phyloP scores from a whole-genome alignment of 2,329 filamentous ascomycete genomes.

The Exophiala viscosa region DNA sequence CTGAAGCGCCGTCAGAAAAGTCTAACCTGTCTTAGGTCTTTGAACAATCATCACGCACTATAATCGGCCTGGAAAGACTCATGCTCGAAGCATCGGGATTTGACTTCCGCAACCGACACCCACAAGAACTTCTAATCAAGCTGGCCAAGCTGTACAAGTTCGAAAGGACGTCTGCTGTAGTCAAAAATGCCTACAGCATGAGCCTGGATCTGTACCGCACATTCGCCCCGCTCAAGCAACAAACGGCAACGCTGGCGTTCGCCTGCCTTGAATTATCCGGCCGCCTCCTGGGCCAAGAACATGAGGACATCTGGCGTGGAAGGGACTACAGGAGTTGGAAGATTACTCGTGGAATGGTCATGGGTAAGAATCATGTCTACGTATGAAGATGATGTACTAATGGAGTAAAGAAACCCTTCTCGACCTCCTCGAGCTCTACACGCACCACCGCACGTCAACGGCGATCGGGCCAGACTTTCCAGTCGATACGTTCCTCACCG shows the following conservation, averaged over 20 bases:
- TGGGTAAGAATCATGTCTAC: constrained; percentile 38
- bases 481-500: constrained; percentile 74
- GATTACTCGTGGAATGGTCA: constrained; percentile 44
- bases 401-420: constrained; percentile 69
- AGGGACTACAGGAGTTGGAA: constrained; percentile 51
- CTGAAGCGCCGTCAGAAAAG: background rate
- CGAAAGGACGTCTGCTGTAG: constrained; percentile 53
- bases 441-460: constrained; percentile 72
- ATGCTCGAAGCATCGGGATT: constrained; percentile 92
- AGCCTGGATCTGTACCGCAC: constrained; percentile 89
- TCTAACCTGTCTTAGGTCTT: constrained; percentile 58
- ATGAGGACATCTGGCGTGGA: constrained; percentile 48
- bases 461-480: constrained; percentile 69
- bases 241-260: constrained; percentile 77
- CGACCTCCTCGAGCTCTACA: constrained; percentile 88
- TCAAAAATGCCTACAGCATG: constrained; percentile 71
- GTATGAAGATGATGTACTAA: background rate
- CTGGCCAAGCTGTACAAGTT: constrained; percentile 60
- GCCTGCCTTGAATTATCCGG: constrained; percentile 77
- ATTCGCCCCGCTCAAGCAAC: constrained; percentile 86
- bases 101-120: constrained; percentile 85
- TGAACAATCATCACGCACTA: constrained; percentile 70
- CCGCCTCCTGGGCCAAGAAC: constrained; percentile 55
- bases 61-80: constrained; percentile 85
- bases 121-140: constrained; percentile 81